A percentile compares a stretch with the other conserved stretches of the same genome.
Conservation (phyloP, 1,284 basidiomycete species). For the Irpex rosettiformis region DNA sequence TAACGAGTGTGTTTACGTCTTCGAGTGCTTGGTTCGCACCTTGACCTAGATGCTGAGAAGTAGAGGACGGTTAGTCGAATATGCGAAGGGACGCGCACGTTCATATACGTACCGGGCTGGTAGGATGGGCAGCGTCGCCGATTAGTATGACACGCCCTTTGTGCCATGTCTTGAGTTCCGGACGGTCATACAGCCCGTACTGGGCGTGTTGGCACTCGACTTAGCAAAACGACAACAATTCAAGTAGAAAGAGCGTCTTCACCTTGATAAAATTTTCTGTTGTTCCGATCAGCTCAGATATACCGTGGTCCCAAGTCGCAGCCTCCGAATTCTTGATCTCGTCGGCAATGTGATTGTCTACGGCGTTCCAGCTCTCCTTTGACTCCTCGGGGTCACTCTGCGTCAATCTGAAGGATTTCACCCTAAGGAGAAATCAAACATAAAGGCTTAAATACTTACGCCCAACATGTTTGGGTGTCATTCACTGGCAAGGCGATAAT, state of each 20-base stretch:
- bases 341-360: slow-evolving; percentile 30
- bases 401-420: slow-evolving; percentile 37
- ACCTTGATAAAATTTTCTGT: slow-evolving; percentile 38
- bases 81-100: neutral
- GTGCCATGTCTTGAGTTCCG: slow-evolving; percentile 41
- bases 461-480: slow-evolving; percentile 35
- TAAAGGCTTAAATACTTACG: slow-evolving; percentile 28
- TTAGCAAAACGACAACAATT: neutral
- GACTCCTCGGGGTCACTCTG: slow-evolving; percentile 34
- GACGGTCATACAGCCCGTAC: slow-evolving; percentile 47
- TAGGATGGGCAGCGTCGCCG: slow-evolving; percentile 34
- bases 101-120: slow-evolving; percentile 27
- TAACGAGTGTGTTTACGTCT: slow-evolving; percentile 38
- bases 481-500: slow-evolving; percentile 38
- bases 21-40: slow-evolving; percentile 48
- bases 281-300: slow-evolving; percentile 33
- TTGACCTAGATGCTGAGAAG: slow-evolving; percentile 45
- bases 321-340: slow-evolving; percentile 12
- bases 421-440: too few relatives aligned
- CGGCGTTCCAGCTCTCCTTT: slow-evolving; percentile 38
- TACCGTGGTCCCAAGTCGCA: slow-evolving; percentile 28
- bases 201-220: too few relatives aligned
- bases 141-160: slow-evolving; percentile 31
- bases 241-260: neutral
- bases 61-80: neutral